These are phyloP conservation scores for Citropsis articulata DNA, from an alignment of 345 rosid genomes.

Conservation along the genomic window DNA sequence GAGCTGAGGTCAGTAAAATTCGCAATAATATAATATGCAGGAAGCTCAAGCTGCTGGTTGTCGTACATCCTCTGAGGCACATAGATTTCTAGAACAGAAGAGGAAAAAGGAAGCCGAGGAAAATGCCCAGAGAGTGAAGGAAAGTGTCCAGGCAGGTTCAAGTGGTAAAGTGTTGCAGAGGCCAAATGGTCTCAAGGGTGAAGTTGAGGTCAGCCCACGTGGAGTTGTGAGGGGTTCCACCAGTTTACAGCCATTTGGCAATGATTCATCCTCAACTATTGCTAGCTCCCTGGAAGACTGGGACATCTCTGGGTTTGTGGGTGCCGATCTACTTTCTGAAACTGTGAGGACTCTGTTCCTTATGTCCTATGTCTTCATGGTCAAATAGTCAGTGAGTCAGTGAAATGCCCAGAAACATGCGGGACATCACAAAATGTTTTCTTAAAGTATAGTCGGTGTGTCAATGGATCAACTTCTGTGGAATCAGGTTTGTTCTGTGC, in stretches of 20 bases:
- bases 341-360: conserved; percentile 6
- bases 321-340: conserved; percentile 6
- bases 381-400: not conserved
- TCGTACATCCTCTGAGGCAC: conserved; percentile 57
- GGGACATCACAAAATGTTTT: not conserved
- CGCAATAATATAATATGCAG: conserved; percentile 34
- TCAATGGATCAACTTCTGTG: not conserved
- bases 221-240: conserved; percentile 36
- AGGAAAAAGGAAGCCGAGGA: conserved; percentile 70
- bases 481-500: not conserved
- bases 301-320: conserved; percentile 14
- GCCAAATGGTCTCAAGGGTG: conserved; percentile 24
- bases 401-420: too few species aligned
- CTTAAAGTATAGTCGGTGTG: not conserved
- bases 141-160: conserved; percentile 50
- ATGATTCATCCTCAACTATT: conserved; percentile 38
- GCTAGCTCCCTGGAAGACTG: conserved; percentile 30
- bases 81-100: conserved; percentile 59
- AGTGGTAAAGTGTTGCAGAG: conserved; percentile 52
- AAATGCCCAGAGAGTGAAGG: conserved; percentile 44
- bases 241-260: conserved; percentile 39
- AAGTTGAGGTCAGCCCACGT: conserved; percentile 42
- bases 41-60: conserved; percentile 88
- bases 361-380: not conserved
- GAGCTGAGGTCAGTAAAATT: too few species aligned